Conservation (phyloP, 2,329 filamentous ascomycete genomes). For the Xylariaceae sp. region DNA sequence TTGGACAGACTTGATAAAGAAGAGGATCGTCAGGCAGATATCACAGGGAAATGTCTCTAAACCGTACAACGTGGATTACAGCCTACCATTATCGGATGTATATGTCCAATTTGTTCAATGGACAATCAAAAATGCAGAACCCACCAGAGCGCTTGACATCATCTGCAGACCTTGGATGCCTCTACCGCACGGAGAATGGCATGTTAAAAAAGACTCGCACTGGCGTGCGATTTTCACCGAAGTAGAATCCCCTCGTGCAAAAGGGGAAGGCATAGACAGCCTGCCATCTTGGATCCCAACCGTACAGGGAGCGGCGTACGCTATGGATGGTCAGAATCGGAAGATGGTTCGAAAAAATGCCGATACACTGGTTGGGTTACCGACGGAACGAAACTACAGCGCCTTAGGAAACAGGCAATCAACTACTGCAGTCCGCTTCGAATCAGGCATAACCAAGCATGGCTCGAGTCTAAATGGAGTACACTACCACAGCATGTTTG, state of each 20-base stretch:
- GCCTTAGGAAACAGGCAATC: constrained; percentile 2
- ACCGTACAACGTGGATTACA: constrained; percentile 10
- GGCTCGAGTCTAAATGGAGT: constrained; percentile 5
- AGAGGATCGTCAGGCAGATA: not conserved
- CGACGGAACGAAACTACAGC: constrained; percentile 7
- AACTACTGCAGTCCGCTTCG: constrained; percentile 6
- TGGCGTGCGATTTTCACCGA: constrained; percentile 1
- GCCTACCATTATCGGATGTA: constrained; percentile 12
- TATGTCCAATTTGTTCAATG: constrained; percentile 13
- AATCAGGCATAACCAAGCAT: too few relatives aligned
- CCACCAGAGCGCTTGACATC: constrained; percentile 10
- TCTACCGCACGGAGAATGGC: not conserved
- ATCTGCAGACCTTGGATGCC: constrained; percentile 13
- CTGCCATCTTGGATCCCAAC: constrained; percentile 14
- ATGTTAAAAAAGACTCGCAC: constrained; percentile 3
- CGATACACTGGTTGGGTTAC: constrained; percentile 10
- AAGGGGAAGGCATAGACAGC: constrained; percentile 8
- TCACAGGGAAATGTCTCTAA: constrained; percentile 5
- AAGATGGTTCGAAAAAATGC: constrained; percentile 14
- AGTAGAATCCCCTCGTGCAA: not conserved
- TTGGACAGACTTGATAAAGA: not conserved
- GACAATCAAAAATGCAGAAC: constrained; percentile 8
- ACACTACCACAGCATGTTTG: constrained; percentile 14
- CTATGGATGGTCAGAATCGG: constrained; percentile 4
- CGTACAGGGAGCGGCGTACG: constrained; percentile 5